phyloP scores from a whole-genome alignment of 2,329 filamentous ascomycete genomes.

The Monilinia polystroma region DNA sequence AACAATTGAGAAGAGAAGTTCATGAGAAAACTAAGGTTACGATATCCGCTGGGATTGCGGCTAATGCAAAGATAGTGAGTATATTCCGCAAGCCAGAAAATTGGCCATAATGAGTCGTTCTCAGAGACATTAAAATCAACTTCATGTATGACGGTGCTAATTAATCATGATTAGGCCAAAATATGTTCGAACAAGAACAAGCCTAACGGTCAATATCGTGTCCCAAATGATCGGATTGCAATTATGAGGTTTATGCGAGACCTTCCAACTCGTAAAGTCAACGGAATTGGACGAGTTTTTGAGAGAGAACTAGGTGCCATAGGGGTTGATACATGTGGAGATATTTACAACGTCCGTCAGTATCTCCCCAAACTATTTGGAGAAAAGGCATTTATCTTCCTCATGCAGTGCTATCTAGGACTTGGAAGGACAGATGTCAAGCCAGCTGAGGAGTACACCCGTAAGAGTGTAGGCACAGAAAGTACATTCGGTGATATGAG shows the following conservation, averaged over 20 bases:
- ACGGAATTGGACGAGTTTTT: conserved; percentile 90
- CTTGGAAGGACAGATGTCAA: conserved; percentile 82
- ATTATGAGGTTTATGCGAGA: conserved; percentile 86
- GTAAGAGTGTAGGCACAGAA: conserved; percentile 93
- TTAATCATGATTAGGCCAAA: conserved; percentile 57
- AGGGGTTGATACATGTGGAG: conserved; percentile 82
- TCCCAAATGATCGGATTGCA: conserved; percentile 67
- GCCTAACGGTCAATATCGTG: conserved; percentile 84
- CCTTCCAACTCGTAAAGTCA: conserved; percentile 85
- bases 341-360: conserved; percentile 76
- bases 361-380: conserved; percentile 79
- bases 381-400: conserved; percentile 84
- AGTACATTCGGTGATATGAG: conserved; percentile 83
- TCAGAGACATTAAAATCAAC: not conserved
- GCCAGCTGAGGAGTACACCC: conserved; percentile 83
- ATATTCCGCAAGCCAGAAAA: not conserved
- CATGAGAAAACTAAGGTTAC: conserved; percentile 76
- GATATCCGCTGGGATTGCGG: conserved; percentile 89
- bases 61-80: conserved; percentile 72
- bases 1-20: conserved; percentile 75
- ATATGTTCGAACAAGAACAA: conserved; percentile 96
- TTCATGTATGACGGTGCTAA: not conserved
- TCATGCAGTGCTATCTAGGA: conserved; percentile 81
- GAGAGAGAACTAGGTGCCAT: conserved; percentile 88
- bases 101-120: not conserved